Base-by-base conservation (phyloP, 177 flowering plant species). In the Vitis hybrid region DNA sequence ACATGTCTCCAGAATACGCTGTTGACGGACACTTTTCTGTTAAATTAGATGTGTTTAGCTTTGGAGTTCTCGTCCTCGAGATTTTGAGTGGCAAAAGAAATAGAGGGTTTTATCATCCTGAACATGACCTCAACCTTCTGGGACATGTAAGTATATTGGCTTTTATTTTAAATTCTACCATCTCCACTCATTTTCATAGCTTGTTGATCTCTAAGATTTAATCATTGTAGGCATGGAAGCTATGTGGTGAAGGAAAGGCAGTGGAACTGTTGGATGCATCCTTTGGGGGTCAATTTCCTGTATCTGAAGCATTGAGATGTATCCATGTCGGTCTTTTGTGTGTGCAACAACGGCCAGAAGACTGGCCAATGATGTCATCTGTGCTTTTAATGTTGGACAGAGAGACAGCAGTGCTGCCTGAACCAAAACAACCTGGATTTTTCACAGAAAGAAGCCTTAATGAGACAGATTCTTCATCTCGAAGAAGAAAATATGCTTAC, bases 281-380 rank as follows among this genome's bases (percentile, higher is more conserved):
- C 17, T 6, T 64, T 20, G 66, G 38, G 12, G 51, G n/a, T 44
- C 14, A 18, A 1, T 71, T 28, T 58, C 60, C 67, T 11, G 4
- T 1, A 9, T 57, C 47, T 11, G 77, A 83, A 62, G 75, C 70
- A 13, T 18, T 72, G 57, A 80, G 83, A 60, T 77, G 82, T 60
- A 82, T 85, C 55, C 84, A 80, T 2, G 65, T 85, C 14, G 81
- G 83, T 12, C 70, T 85, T 0, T 64, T 83, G 20, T 85, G 86
- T 60, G 86, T 85, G 17, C 85, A 83, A 56, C 61, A 68, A n/a
- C 12, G 22, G 6, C 64, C 71, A 10, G 71, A 69, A 14, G 64
- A 59, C 19, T 44, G 71, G 31, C 64, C 64, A 3, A 69, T 64
- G 2, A 69, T 69, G 71, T 59, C 71, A 11, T 69, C 71, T 59